phyloP scores from a whole-genome alignment of 768 basidiomycete genomes.

The Leucosporidium scottii region DNA sequence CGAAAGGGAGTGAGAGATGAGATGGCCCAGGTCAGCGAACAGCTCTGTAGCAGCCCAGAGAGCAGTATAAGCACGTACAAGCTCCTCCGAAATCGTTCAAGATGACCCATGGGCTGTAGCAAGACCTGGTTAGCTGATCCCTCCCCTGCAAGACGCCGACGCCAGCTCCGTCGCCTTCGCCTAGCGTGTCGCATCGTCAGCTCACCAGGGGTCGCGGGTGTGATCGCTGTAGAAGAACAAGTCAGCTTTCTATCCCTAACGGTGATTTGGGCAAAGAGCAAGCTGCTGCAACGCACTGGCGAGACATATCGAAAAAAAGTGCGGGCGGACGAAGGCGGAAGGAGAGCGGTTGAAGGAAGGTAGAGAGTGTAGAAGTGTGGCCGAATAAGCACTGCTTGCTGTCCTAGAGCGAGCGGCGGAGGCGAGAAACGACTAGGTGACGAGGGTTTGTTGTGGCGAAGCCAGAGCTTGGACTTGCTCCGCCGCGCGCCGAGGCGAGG shows the following conservation, averaged over 20 bases:
- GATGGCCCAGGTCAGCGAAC: neutral
- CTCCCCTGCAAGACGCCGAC: slow-evolving; percentile 19
- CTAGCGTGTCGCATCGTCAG: neutral
- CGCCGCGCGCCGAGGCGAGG: no score
- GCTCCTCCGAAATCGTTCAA: slow-evolving; percentile 94
- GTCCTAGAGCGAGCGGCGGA: neutral
- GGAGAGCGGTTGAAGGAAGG: slow-evolving; percentile 15
- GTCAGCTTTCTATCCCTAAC: neutral
- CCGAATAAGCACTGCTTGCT: neutral
- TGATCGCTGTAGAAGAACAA: slow-evolving; percentile 51
- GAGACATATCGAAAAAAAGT: slow-evolving; percentile 6
- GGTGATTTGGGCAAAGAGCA: neutral
- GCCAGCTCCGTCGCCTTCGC: neutral
- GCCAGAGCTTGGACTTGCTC: no score
- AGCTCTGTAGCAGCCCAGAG: neutral
- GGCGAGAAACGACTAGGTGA: neutral
- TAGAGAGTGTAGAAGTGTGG: slow-evolving; percentile 7
- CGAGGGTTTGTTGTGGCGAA: no score
- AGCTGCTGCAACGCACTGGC: slow-evolving; percentile 9
- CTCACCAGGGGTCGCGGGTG: slow-evolving; percentile 84
- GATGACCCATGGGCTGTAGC: slow-evolving; percentile 89
- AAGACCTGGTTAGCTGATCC: neutral
- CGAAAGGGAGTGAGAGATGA: slow-evolving; percentile 33
- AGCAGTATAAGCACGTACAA: slow-evolving; percentile 7
- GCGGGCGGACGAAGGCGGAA: slow-evolving; percentile 23